Conservation (phyloP, 352 stramenopile genomes). For the Phytophthora europaea region DNA sequence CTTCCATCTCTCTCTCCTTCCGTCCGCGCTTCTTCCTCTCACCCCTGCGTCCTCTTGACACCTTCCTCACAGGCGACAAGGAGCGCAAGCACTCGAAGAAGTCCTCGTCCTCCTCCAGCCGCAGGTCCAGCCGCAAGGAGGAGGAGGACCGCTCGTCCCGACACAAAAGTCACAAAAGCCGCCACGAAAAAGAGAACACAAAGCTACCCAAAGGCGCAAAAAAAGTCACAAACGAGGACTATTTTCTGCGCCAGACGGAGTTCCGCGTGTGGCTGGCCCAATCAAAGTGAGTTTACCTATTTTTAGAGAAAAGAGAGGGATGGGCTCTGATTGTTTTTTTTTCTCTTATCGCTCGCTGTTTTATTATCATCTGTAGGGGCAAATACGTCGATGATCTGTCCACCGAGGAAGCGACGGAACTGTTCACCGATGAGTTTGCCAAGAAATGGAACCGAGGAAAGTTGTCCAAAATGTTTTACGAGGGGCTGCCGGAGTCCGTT, state of each 20-base stretch:
- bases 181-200: constrained; percentile 8
- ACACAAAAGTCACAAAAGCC: constrained; percentile 34
- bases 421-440: constrained; percentile 71
- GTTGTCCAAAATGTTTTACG: constrained; percentile 74
- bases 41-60: neutral
- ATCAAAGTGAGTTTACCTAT: constrained; percentile 42
- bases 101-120: constrained; percentile 15
- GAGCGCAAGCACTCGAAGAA: constrained; percentile 34
- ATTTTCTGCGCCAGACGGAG: constrained; percentile 71
- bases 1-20: neutral
- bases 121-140: constrained; percentile 29
- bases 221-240: constrained; percentile 68
- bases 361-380: constrained; percentile 33
- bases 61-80: constrained; percentile 12
- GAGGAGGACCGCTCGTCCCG: constrained; percentile 41
- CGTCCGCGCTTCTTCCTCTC: neutral
- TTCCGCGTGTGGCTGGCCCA: constrained; percentile 83
- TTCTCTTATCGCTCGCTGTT: neutral
- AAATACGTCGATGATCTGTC: constrained; percentile 83
- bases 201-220: constrained; percentile 36
- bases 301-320: too few relatives aligned
- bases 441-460: constrained; percentile 71
- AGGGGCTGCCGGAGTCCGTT: constrained; percentile 65
- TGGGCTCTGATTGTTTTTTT: constrained; percentile 5
- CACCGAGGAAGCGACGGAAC: constrained; percentile 55